phyloP scores from a whole-genome alignment of 495 filamentous ascomycete species.

The Tetracladium setigerum region DNA sequence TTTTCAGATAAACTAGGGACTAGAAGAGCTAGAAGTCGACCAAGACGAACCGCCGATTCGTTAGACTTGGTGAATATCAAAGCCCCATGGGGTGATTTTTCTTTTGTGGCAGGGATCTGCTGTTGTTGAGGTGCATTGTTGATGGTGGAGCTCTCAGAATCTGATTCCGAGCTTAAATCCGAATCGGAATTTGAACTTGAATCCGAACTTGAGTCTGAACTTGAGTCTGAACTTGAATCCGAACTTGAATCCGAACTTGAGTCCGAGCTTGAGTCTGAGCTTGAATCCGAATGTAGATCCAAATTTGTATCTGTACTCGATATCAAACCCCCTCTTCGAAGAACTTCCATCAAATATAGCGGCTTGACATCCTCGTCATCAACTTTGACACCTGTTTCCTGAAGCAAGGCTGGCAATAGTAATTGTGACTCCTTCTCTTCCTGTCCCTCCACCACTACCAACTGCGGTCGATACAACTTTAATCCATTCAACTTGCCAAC shows the following conservation, averaged over 20 bases:
- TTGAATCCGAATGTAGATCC: conserved; percentile 25
- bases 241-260: conserved; percentile 24
- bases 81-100: conserved; percentile 31
- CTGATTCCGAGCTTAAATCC: conserved; percentile 19
- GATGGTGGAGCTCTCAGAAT: conserved; percentile 7
- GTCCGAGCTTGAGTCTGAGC: conserved; percentile 21
- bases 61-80: conserved; percentile 88
- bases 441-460: conserved; percentile 63
- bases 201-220: conserved; percentile 23
- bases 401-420: conserved; percentile 55
- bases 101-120: background rate
- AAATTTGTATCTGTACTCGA: background rate
- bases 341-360: conserved; percentile 63
- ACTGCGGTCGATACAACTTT: conserved; percentile 61
- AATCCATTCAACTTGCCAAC: conserved; percentile 69
- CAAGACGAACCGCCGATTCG: conserved; percentile 72
- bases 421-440: conserved; percentile 24
- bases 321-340: conserved; percentile 32
- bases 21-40: conserved; percentile 65
- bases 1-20: conserved; percentile 46
- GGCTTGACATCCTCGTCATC: conserved; percentile 74
- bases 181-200: conserved; percentile 15
- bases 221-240: conserved; percentile 21
- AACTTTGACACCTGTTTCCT: conserved; percentile 68
- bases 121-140: conserved; percentile 18